A percentile compares a stretch with the other conserved stretches of the same genome.
phyloP scores from a whole-genome alignment of 257 asterid genomes.

The Lycium barbarum region DNA sequence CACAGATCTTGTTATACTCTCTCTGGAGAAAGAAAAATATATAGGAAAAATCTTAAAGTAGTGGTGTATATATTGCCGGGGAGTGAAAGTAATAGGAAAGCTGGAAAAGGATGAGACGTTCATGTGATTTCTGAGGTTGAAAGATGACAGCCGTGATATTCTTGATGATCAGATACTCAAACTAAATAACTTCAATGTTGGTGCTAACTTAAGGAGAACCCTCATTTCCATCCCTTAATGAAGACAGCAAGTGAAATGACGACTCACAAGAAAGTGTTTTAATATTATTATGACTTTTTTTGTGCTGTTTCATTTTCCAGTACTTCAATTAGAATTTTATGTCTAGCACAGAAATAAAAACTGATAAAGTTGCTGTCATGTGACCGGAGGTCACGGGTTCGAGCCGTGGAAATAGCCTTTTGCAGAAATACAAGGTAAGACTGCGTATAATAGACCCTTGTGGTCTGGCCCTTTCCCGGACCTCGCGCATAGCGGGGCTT shows the following conservation, averaged over 20 bases:
- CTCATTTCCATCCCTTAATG: neutral
- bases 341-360: neutral
- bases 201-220: constrained; percentile 5
- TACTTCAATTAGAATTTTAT: neutral
- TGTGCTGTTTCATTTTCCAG: neutral
- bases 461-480: too few relatives aligned
- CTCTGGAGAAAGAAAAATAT: neutral
- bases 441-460: too few relatives aligned
- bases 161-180: constrained; percentile 21
- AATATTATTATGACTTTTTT: neutral
- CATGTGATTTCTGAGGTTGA: constrained; percentile 17
- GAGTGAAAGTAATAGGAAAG: constrained; percentile 25
- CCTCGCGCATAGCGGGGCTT: too few relatives aligned
- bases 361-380: too few relatives aligned
- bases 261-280: constrained; percentile 20
- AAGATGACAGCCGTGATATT: constrained; percentile 21
- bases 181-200: neutral
- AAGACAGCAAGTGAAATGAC: neutral
- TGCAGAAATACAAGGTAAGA: too few relatives aligned
- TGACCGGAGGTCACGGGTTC: too few relatives aligned
- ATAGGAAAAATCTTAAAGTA: neutral
- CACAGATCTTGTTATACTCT: neutral
- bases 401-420: too few relatives aligned
- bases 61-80: constrained; percentile 10
- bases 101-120: constrained; percentile 4